These are phyloP conservation scores for Calonectria pteridis DNA, from an alignment of 2,329 filamentous ascomycete species.

Conservation along the genomic window DNA sequence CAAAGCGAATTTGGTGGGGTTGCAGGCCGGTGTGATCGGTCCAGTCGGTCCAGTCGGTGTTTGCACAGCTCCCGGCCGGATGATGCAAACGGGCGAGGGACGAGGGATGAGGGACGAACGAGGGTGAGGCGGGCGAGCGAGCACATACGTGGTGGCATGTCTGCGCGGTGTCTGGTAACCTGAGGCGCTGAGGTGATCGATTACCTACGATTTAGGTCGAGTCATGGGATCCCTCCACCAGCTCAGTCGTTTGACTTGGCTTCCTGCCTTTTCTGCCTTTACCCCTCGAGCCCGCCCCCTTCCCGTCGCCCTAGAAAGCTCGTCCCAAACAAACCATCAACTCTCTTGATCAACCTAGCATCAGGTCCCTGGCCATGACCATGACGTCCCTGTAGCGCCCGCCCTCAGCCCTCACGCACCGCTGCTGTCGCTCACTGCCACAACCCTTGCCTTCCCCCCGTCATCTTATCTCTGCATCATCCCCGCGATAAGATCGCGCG, in stretches of 20 bases:
- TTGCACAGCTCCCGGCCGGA: conserved; percentile 9
- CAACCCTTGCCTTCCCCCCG: conserved; percentile 5
- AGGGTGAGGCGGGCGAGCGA: background rate
- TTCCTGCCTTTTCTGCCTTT: background rate
- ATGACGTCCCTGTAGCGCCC: conserved; percentile 29
- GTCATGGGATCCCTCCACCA: conserved; percentile 38
- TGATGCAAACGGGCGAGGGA: background rate
- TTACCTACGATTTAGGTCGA: conserved; percentile 31
- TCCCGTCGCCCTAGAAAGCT: conserved; percentile 19
- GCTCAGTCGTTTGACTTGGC: background rate
- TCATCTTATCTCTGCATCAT: conserved; percentile 23
- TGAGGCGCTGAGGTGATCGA: conserved; percentile 28
- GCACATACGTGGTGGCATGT: background rate
- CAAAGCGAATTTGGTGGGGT: conserved; percentile 11
- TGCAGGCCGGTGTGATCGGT: background rate
- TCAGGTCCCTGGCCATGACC: conserved; percentile 27
- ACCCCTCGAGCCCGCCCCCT: conserved; percentile 24
- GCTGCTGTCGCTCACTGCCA: background rate
- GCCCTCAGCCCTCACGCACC: conserved; percentile 16
- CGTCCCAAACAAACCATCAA: background rate
- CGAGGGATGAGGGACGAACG: background rate
- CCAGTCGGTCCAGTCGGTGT: background rate
- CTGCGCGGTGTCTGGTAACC: background rate
- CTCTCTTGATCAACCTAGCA: conserved; percentile 3
- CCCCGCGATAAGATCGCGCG: conserved; percentile 24